Evolutionary conservation across 768 basidiomycete genomes (phyloP).

Genomic region (Lactarius quietus): DNA sequence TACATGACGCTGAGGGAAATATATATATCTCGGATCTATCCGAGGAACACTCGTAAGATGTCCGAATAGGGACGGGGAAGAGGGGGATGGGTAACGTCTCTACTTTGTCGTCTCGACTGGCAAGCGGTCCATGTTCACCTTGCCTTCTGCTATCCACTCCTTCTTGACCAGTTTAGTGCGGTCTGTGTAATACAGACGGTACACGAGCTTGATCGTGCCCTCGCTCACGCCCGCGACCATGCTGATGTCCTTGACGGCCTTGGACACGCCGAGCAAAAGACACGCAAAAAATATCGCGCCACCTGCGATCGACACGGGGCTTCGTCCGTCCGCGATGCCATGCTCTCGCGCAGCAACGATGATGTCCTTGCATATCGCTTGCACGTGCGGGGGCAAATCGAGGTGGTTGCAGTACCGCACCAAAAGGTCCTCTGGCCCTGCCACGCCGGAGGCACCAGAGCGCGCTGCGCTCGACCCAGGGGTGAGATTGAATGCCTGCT

Average conservation of each 20-base stretch:
- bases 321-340: slow-evolving; percentile 90
- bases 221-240: slow-evolving; percentile 92
- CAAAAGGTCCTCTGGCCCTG: slow-evolving; percentile 82
- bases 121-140: slow-evolving; percentile 48
- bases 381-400: slow-evolving; percentile 76
- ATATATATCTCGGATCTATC: not conserved
- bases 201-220: slow-evolving; percentile 90
- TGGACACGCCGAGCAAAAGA: slow-evolving; percentile 68
- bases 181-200: slow-evolving; percentile 69
- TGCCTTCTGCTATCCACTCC: slow-evolving; percentile 81
- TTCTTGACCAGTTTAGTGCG: slow-evolving; percentile 78
- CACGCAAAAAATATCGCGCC: slow-evolving; percentile 94
- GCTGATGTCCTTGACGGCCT: slow-evolving; percentile 82
- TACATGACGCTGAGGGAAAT: not conserved
- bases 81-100: not conserved
- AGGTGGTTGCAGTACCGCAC: slow-evolving; percentile 95
- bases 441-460: slow-evolving; percentile 35
- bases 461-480: slow-evolving; percentile 65
- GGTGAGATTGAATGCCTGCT: slow-evolving; percentile 83
- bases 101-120: slow-evolving; percentile 32
- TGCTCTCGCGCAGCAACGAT: slow-evolving; percentile 75
- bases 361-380: slow-evolving; percentile 79
- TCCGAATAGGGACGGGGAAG: not conserved
- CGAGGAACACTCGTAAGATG: not conserved
- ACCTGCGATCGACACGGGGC: slow-evolving; percentile 97